A percentile compares a stretch with the other conserved stretches of the same genome.
phyloP scores from a whole-genome alignment of 1,284 basidiomycete genomes.

The Ceratobasidium theobromae region DNA sequence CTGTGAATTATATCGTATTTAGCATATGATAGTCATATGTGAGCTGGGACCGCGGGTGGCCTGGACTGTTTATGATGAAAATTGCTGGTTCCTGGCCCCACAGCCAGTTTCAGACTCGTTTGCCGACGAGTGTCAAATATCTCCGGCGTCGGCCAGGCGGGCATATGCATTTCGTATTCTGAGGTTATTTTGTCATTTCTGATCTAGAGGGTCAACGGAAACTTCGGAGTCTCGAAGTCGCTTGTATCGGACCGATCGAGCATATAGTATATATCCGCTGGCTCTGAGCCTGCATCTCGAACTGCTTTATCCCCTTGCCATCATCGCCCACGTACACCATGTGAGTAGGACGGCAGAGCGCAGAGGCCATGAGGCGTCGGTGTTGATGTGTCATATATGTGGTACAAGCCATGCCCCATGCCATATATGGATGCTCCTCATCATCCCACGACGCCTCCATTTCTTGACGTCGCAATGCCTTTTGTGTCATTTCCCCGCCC shows the following conservation, averaged over 20 bases:
- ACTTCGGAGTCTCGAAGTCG: not conserved
- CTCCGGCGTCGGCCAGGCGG: conserved; percentile 16
- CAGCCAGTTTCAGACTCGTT: not conserved
- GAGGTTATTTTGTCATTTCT: not conserved
- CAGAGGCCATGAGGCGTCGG: not conserved
- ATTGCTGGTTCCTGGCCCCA: not conserved
- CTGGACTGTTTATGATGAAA: not conserved
- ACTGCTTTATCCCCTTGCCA: not conserved
- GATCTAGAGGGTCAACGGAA: not conserved
- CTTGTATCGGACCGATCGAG: not conserved
- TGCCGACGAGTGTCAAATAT: not conserved
- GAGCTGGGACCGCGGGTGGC: too few relatives aligned
- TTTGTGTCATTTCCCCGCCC: not conserved
- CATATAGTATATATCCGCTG: conserved; percentile 1
- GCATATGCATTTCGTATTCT: conserved; percentile 6
- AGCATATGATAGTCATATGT: too few relatives aligned
- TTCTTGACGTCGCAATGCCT: not conserved
- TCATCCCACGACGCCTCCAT: not conserved
- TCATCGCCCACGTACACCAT: not conserved
- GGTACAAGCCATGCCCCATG: not conserved
- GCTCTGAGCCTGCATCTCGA: conserved; percentile 6
- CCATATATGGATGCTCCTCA: conserved; percentile 12
- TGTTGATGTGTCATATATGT: conserved; percentile 28
- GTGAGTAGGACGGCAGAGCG: not conserved
- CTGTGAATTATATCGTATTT: too few relatives aligned